Evolutionary conservation across 305 asterid species (phyloP).

Genomic region (Rubia tinctorum): DNA sequence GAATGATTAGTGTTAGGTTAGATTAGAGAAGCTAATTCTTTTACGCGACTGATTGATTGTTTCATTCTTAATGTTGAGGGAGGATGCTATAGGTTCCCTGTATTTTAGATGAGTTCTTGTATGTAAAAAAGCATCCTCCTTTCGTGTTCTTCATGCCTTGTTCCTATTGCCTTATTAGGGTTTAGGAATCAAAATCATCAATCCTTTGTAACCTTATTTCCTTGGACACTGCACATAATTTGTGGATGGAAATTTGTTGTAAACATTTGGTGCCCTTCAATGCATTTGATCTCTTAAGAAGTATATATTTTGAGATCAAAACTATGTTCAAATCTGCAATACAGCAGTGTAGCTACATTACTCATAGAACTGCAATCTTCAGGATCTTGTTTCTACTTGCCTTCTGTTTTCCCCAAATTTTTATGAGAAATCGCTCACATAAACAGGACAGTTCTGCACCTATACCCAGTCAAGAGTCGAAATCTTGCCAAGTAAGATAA

Average conservation of each 20-base stretch:
- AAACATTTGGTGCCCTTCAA: not conserved
- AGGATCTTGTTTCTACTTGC: no score
- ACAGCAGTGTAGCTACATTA: no score
- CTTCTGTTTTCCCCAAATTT: no score
- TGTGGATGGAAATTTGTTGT: slow-evolving; percentile 15
- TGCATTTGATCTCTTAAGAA: not conserved
- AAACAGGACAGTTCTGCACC: no score
- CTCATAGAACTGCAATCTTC: no score
- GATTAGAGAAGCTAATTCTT: slow-evolving; percentile 10
- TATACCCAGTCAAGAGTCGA: no score
- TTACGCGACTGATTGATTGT: slow-evolving; percentile 28
- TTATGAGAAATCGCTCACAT: no score
- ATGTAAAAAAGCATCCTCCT: slow-evolving; percentile 35
- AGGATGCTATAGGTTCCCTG: slow-evolving; percentile 29
- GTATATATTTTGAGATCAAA: no score
- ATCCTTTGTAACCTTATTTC: slow-evolving; percentile 20
- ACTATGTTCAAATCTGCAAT: no score
- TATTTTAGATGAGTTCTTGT: slow-evolving; percentile 22
- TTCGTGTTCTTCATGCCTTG: slow-evolving; percentile 9
- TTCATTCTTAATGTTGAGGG: slow-evolving; percentile 31
- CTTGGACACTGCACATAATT: not conserved
- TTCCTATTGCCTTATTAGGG: not conserved
- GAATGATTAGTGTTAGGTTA: not conserved
- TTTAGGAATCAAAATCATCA: not conserved
- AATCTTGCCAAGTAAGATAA: no score